These are phyloP conservation scores for Arachis stenosperma DNA, from an alignment of 306 rosid species.

Conservation along the genomic window DNA sequence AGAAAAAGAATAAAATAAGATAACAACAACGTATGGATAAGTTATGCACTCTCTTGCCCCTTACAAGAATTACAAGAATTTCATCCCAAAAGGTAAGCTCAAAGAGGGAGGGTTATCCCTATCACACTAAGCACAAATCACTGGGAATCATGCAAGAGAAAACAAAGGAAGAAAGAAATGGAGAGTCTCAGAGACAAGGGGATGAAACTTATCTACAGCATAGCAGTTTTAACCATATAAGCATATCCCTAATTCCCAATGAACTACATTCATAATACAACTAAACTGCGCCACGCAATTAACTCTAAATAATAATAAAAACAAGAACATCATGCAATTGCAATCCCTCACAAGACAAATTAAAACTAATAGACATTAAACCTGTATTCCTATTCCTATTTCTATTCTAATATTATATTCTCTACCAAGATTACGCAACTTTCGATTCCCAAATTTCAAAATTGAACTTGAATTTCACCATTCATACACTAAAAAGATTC, in stretches of 20 bases:
- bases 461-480: not conserved
- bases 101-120: no score
- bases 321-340: conserved; percentile 24
- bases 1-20: conserved; percentile 20
- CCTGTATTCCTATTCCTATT: not conserved
- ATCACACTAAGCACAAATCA: not conserved
- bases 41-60: not conserved
- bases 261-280: not conserved
- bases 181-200: not conserved
- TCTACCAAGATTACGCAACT: not conserved
- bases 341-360: conserved; percentile 1
- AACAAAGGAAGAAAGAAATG: not conserved
- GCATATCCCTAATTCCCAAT: not conserved
- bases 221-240: no score
- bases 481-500: not conserved
- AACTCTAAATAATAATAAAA: no score
- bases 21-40: conserved; percentile 12
- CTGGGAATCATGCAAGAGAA: not conserved
- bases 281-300: no score
- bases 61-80: not conserved
- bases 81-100: no score
- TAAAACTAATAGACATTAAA: conserved; percentile 1
- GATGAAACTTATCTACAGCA: not conserved
- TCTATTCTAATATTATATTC: not conserved
- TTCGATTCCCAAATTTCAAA: conserved; percentile 4